Conservation (phyloP, 2,329 filamentous ascomycete genomes). For the Penicillium hordei region DNA sequence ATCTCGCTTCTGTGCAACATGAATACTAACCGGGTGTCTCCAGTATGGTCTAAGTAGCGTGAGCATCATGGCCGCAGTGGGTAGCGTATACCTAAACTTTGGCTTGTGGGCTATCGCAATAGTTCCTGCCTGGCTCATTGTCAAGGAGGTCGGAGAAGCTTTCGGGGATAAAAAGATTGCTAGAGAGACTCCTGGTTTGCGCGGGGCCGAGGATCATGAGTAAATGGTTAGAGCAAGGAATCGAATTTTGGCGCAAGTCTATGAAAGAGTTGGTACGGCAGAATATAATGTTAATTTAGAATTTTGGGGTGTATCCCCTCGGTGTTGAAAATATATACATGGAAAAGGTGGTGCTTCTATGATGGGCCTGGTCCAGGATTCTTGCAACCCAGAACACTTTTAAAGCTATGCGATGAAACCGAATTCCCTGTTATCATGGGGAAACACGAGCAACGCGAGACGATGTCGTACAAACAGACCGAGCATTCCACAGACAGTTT, state of each 20-base stretch:
- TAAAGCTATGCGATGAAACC: constrained; percentile 17
- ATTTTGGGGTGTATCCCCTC: not conserved
- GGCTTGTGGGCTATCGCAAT: constrained; percentile 65
- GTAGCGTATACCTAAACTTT: constrained; percentile 70
- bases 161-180: constrained; percentile 34
- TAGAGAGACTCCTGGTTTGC: constrained; percentile 21
- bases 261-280: not conserved
- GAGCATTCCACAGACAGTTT: constrained; percentile 71
- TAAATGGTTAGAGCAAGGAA: not conserved
- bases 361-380: not conserved
- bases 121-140: constrained; percentile 65
- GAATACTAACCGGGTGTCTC: constrained; percentile 1
- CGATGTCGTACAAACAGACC: constrained; percentile 84
- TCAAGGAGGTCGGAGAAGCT: constrained; percentile 55
- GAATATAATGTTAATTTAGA: not conserved
- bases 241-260: not conserved
- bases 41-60: constrained; percentile 66
- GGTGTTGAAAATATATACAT: constrained; percentile 13
- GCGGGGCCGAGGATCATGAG: constrained; percentile 4
- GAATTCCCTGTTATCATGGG: constrained; percentile 69
- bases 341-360: not conserved
- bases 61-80: constrained; percentile 62
- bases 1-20: not conserved
- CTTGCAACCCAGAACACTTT: too few species aligned
- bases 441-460: constrained; percentile 84